A percentile compares a stretch with the other conserved stretches of the same genome.
phyloP scores from a whole-genome alignment of 1,139 yeast species.

The Kodamaea arcana region DNA sequence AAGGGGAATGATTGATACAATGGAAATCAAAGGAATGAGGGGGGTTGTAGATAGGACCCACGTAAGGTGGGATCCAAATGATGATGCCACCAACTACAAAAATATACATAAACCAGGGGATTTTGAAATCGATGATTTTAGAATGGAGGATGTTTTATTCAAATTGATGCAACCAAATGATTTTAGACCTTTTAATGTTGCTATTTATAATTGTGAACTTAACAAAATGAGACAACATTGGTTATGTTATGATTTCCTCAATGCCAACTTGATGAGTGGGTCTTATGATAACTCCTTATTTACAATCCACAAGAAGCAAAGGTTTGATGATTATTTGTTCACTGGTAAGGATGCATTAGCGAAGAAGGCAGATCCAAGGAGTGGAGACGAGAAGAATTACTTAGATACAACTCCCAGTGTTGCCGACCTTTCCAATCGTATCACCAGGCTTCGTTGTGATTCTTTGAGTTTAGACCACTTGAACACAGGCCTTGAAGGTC shows the following conservation, averaged over 20 bases:
- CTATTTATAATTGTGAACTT: slow-evolving; percentile 79
- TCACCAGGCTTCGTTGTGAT: slow-evolving; percentile 80
- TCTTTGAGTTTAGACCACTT: slow-evolving; percentile 82
- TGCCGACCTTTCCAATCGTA: slow-evolving; percentile 33
- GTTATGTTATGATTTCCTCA: slow-evolving; percentile 82
- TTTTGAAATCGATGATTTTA: slow-evolving; percentile 81
- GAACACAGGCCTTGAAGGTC: slow-evolving; percentile 86
- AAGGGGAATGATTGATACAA: slow-evolving; percentile 76
- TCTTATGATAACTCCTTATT: slow-evolving; percentile 89
- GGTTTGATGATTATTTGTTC: slow-evolving; percentile 38
- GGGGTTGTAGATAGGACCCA: slow-evolving; percentile 91
- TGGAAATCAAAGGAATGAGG: slow-evolving; percentile 78
- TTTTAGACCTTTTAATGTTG: slow-evolving; percentile 80
- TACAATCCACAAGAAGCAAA: slow-evolving; percentile 79
- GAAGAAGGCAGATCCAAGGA: slow-evolving; percentile 6
- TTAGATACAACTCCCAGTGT: no score
- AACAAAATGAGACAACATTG: slow-evolving; percentile 83
- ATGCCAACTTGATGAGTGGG: slow-evolving; percentile 84
- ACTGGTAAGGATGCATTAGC: slow-evolving; percentile 1
- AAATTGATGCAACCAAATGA: slow-evolving; percentile 77
- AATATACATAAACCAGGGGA: slow-evolving; percentile 80
- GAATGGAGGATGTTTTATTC: slow-evolving; percentile 79
- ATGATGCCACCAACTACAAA: slow-evolving; percentile 77
- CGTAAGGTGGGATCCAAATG: slow-evolving; percentile 77
- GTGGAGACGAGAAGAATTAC: slow-evolving; percentile 8